Conservation (phyloP, 768 basidiomycete species). For the Mycena crocata region DNA sequence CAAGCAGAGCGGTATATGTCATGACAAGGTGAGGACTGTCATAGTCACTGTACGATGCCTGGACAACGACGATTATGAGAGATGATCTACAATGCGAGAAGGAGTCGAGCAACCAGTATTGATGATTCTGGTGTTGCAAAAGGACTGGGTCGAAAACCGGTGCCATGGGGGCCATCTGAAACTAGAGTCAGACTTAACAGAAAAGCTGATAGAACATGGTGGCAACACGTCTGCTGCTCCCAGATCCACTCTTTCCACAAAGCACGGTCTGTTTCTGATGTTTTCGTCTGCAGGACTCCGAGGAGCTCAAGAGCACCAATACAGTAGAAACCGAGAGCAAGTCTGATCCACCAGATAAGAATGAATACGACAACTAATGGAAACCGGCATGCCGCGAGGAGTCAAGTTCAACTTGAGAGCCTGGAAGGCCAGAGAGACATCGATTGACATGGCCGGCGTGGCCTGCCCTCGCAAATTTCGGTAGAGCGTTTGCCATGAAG, state of each 20-base stretch:
- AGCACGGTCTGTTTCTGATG: conserved; percentile 63
- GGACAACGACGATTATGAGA: conserved; percentile 10
- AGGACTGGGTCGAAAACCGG: conserved; percentile 81
- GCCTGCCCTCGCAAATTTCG: conserved; percentile 53
- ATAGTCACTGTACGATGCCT: conserved; percentile 59
- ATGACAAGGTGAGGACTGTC: conserved; percentile 89
- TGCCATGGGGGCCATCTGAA: conserved; percentile 67
- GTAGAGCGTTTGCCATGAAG: conserved; percentile 1
- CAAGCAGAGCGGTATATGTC: conserved; percentile 91
- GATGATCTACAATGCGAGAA: conserved; percentile 8
- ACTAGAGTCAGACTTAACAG: conserved; percentile 22
- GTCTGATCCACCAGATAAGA: conserved; percentile 54
- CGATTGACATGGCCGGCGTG: conserved; percentile 77
- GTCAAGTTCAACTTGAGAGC: conserved; percentile 76
- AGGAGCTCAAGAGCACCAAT: conserved; percentile 87
- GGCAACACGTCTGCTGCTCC: conserved; percentile 79
- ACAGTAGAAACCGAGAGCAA: conserved; percentile 91
- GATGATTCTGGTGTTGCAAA: conserved; percentile 64
- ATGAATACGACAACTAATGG: conserved; percentile 21
- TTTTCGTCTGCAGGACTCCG: conserved; percentile 59
- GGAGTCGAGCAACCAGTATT: conserved; percentile 28
- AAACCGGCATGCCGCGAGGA: conserved; percentile 67
- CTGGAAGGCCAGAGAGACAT: conserved; percentile 78
- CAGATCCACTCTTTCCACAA: conserved; percentile 90
- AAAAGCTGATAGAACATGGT: conserved; percentile 7